phyloP scores from a whole-genome alignment of 345 rosid species.

The Populus deltoides region DNA sequence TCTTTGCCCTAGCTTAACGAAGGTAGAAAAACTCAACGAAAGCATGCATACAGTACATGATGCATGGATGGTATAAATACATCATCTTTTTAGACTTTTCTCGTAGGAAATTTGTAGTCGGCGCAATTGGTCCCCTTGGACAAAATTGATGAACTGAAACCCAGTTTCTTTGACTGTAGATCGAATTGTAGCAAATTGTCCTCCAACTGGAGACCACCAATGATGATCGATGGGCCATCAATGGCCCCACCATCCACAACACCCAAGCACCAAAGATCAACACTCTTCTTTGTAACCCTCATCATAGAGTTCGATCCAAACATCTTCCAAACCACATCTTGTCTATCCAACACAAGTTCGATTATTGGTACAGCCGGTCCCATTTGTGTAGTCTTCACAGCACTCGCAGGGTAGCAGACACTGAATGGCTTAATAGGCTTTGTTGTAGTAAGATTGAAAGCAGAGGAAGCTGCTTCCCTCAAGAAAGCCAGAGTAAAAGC shows the following conservation, averaged over 20 bases:
- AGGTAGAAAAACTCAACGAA: too few relatives aligned
- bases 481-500: conserved; percentile 8
- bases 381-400: too few relatives aligned
- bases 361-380: too few relatives aligned
- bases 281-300: too few relatives aligned
- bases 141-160: neutral
- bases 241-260: neutral
- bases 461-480: conserved; percentile 9
- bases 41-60: too few relatives aligned
- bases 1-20: too few relatives aligned
- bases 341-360: too few relatives aligned
- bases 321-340: neutral
- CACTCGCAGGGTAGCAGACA: too few relatives aligned
- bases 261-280: too few relatives aligned
- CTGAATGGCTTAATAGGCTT: too few relatives aligned
- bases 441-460: conserved; percentile 9
- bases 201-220: neutral
- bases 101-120: neutral
- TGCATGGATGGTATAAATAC: too few relatives aligned
- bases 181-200: neutral
- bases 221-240: neutral
- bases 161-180: neutral
- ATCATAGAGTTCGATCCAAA: neutral
- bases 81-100: too few relatives aligned
- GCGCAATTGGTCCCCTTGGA: neutral